phyloP scores from a whole-genome alignment of 257 asterid species.

The Nicotiana knightiana region DNA sequence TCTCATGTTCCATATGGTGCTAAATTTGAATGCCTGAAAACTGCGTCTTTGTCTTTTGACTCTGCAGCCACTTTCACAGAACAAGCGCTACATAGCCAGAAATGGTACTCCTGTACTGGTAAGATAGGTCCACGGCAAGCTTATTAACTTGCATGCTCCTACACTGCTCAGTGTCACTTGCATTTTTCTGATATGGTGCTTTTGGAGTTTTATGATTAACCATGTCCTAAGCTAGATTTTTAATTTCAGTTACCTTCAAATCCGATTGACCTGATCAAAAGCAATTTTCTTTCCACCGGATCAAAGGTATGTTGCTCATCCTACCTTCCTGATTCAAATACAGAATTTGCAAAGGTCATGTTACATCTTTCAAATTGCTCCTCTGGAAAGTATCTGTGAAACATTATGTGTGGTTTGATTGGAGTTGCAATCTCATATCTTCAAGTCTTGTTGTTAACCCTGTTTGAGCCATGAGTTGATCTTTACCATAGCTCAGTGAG shows the following conservation, averaged over 20 bases:
- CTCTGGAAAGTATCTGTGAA: neutral
- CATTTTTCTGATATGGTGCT: neutral
- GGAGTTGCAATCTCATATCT: conserved; percentile 4
- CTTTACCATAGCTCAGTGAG: neutral
- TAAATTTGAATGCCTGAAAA: too few relatives aligned
- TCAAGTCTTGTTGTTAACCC: neutral
- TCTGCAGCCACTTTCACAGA: conserved; percentile 87
- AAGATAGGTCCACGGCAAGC: conserved; percentile 12
- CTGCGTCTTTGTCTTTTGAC: too few relatives aligned
- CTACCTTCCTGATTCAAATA: neutral
- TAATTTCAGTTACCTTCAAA: conserved; percentile 71
- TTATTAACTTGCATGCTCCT: neutral
- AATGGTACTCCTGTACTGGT: conserved; percentile 72
- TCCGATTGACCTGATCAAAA: conserved; percentile 61
- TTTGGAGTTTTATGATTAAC: neutral
- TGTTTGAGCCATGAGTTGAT: neutral
- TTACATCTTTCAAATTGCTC: neutral
- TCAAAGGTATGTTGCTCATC: conserved; percentile 55
- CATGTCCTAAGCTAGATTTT: neutral
- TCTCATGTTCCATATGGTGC: too few relatives aligned
- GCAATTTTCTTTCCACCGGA: conserved; percentile 65
- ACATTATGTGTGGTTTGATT: neutral
- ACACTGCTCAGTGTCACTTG: neutral
- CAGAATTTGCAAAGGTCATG: neutral
- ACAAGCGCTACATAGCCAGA: conserved; percentile 76